Conservation (phyloP, 2,329 filamentous ascomycete genomes). For the Boeremia exigua region DNA sequence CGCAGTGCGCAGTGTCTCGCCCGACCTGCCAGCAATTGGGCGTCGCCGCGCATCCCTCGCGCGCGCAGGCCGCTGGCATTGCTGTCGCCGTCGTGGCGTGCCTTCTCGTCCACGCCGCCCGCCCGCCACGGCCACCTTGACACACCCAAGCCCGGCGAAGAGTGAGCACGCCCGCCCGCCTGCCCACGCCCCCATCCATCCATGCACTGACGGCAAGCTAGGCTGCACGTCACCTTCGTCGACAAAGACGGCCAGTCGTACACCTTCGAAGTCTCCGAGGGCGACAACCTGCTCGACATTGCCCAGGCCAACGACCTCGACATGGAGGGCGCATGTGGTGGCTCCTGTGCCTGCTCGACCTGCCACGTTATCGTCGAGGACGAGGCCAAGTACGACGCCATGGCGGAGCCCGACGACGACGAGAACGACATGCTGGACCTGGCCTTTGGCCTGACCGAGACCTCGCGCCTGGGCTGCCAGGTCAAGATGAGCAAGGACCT, state of each 20-base stretch:
- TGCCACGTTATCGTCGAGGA: slow-evolving; percentile 87
- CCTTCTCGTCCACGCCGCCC: slow-evolving; percentile 69
- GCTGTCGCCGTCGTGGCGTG: not conserved
- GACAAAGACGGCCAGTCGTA: slow-evolving; percentile 84
- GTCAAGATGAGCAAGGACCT: slow-evolving; percentile 90
- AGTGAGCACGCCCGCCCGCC: slow-evolving; percentile 62
- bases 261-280: slow-evolving; percentile 79
- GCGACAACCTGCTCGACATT: slow-evolving; percentile 94
- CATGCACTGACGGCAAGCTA: slow-evolving; percentile 43
- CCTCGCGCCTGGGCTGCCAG: slow-evolving; percentile 83
- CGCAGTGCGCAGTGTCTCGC: slow-evolving; percentile 19
- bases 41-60: not conserved
- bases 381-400: slow-evolving; percentile 76
- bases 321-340: slow-evolving; percentile 98
- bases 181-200: too few relatives aligned
- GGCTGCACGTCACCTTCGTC: slow-evolving; percentile 87
- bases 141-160: slow-evolving; percentile 87
- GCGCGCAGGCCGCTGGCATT: not conserved
- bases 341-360: slow-evolving; percentile 90
- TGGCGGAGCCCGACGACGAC: slow-evolving; percentile 60
- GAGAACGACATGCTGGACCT: slow-evolving; percentile 69
- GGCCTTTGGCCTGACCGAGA: slow-evolving; percentile 89
- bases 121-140: slow-evolving; percentile 78
- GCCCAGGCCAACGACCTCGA: slow-evolving; percentile 94
- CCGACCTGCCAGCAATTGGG: slow-evolving; percentile 24